Conservation (phyloP, 108 stramenopile species). For the Asterionellopsis glacialis region DNA sequence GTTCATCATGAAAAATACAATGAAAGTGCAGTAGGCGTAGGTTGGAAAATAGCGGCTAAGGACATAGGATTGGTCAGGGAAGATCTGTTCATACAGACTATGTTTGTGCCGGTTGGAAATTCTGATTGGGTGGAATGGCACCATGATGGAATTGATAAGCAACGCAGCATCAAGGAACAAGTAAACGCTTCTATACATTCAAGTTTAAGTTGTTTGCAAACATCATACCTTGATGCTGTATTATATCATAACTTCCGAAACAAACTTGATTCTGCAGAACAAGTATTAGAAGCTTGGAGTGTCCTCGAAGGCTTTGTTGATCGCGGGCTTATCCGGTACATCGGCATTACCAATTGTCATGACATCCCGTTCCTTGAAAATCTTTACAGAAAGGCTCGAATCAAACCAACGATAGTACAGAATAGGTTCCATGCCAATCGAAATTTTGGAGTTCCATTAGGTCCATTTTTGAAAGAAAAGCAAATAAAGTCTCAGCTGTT, state of each 20-base stretch:
- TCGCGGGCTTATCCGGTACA: constrained; percentile 20
- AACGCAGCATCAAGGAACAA: constrained; percentile 32
- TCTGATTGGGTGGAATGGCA: neutral
- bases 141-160: constrained; percentile 37
- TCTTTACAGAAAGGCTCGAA: constrained; percentile 15
- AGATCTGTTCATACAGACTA: constrained; percentile 36
- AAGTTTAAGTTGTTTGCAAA: constrained; percentile 27
- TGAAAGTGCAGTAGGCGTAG: constrained; percentile 32
- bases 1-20: constrained; percentile 34
- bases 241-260: constrained; percentile 44
- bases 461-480: constrained; percentile 22
- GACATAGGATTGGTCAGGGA: constrained; percentile 25
- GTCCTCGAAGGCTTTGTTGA: constrained; percentile 34
- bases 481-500: constrained; percentile 55
- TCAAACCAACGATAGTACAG: constrained; percentile 35
- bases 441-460: constrained; percentile 16
- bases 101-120: constrained; percentile 26
- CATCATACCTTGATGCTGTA: constrained; percentile 31
- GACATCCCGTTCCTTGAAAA: constrained; percentile 23
- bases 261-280: constrained; percentile 22
- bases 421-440: constrained; percentile 40
- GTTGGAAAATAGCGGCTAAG: constrained; percentile 16
- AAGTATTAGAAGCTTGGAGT: constrained; percentile 31
- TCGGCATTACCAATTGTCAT: constrained; percentile 35
- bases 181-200: constrained; percentile 26